phyloP scores from a whole-genome alignment of 352 stramenopile species.

The Phytophthora pluvialis region DNA sequence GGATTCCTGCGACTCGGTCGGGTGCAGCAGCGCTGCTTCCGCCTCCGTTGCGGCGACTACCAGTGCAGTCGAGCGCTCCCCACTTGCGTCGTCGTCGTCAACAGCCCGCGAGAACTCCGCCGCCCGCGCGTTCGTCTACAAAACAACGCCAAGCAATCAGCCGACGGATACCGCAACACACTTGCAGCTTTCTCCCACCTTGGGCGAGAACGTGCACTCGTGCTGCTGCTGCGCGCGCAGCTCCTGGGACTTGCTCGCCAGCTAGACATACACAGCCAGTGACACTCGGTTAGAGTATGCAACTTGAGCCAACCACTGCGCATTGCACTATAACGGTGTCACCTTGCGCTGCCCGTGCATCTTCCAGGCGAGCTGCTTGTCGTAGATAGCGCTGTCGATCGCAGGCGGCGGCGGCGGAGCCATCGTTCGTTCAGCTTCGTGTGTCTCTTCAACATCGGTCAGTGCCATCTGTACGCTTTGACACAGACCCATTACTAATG shows the following conservation, averaged over 20 bases:
- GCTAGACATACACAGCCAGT: slow-evolving; percentile 21
- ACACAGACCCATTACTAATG: background rate
- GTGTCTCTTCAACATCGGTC: slow-evolving; percentile 4
- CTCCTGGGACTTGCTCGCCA: slow-evolving; percentile 52
- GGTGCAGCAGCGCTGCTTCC: slow-evolving; percentile 40
- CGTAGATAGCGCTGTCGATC: slow-evolving; percentile 46
- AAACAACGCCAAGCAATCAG: background rate
- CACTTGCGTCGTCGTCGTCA: slow-evolving; percentile 18
- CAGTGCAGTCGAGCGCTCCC: background rate
- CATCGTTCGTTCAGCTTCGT: background rate
- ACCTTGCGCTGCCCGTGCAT: slow-evolving; percentile 59
- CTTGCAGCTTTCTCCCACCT: slow-evolving; percentile 30
- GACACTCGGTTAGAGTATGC: too few relatives aligned
- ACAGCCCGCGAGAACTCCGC: slow-evolving; percentile 4
- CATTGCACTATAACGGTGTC: background rate
- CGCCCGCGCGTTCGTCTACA: slow-evolving; percentile 23
- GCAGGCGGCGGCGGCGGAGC: background rate
- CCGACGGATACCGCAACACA: background rate
- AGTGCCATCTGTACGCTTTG: too few relatives aligned
- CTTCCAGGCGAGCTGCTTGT: slow-evolving; percentile 74
- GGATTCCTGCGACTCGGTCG: slow-evolving; percentile 62
- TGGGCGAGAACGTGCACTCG: slow-evolving; percentile 69
- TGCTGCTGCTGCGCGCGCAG: slow-evolving; percentile 46
- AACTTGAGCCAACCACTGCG: background rate
- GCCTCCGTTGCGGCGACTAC: slow-evolving; percentile 3